Percentiles rank a stretch among this genome's conserved stretches.
Evolutionary conservation across 2,329 filamentous ascomycete species (phyloP).

Genomic region (Calonectria henricotiae): DNA sequence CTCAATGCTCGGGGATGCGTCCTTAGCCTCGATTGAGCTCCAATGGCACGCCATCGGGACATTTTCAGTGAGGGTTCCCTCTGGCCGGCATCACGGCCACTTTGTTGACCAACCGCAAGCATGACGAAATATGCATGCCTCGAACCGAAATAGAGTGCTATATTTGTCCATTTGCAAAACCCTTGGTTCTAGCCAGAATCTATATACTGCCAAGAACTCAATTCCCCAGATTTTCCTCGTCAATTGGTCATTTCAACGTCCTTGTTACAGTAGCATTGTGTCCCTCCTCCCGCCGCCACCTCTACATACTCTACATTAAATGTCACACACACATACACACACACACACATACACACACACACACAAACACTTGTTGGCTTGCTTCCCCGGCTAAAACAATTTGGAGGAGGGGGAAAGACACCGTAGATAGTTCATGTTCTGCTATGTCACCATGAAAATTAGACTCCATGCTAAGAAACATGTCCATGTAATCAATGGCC

Average conservation of each 20-base stretch:
- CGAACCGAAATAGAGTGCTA: background rate
- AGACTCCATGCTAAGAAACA: background rate
- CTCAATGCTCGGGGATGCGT: background rate
- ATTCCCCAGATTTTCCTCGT: conserved; percentile 10
- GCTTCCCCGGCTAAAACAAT: conserved; percentile 13
- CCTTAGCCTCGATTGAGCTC: background rate
- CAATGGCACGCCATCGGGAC: conserved; percentile 23
- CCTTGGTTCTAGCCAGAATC: background rate
- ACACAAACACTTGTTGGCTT: conserved; percentile 8
- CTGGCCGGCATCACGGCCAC: background rate
- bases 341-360: conserved; percentile 3
- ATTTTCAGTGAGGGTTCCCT: conserved; percentile 27
- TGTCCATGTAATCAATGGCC: background rate
- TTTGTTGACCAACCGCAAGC: conserved; percentile 6
- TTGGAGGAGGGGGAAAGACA: conserved; percentile 8
- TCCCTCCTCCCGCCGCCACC: conserved; percentile 23
- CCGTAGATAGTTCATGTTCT: background rate
- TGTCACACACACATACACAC: conserved; percentile 12
- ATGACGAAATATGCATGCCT: background rate
- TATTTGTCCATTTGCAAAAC: conserved; percentile 1
- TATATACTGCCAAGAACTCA: background rate
- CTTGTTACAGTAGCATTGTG: conserved; percentile 12
- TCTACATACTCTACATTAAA: conserved; percentile 14
- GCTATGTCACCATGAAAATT: background rate
- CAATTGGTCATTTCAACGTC: conserved; percentile 8